Conservation (phyloP, 129 eudicot genomes). For the Saussurea involucrata region DNA sequence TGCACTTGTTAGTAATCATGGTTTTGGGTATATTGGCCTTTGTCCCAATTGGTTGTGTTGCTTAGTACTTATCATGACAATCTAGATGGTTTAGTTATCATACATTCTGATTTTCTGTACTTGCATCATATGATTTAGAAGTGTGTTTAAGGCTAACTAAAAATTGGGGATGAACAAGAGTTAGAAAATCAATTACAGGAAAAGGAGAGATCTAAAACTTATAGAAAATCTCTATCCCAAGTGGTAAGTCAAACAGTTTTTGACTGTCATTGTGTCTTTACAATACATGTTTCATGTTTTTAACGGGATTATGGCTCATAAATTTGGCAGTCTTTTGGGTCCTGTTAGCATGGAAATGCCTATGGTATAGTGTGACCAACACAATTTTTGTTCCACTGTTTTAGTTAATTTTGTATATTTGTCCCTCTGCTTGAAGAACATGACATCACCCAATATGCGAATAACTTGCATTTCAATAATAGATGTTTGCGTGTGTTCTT, state of each 20-base stretch:
- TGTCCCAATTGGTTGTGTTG: not conserved
- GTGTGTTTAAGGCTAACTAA: not conserved
- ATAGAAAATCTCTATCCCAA: not conserved
- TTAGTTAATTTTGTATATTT: too few relatives aligned
- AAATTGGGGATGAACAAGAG: not conserved
- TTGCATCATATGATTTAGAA: not conserved
- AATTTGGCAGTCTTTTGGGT: not conserved
- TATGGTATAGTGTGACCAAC: too few relatives aligned
- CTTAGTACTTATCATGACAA: not conserved
- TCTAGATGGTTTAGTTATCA: not conserved
- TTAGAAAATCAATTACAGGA: not conserved
- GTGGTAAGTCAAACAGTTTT: not conserved
- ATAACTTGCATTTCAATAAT: too few relatives aligned
- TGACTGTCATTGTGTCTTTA: not conserved
- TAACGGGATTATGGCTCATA: not conserved
- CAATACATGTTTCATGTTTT: not conserved
- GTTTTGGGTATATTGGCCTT: not conserved
- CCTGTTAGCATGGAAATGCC: too few relatives aligned
- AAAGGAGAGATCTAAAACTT: not conserved
- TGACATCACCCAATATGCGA: too few relatives aligned
- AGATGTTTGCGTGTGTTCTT: too few relatives aligned
- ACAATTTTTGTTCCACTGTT: too few relatives aligned
- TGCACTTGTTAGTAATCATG: too few relatives aligned
- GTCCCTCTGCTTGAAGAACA: too few relatives aligned
- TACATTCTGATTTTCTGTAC: not conserved